These are phyloP conservation scores for Phytopythium delawarense DNA, from an alignment of 352 stramenopile species.

Conservation along the genomic window DNA sequence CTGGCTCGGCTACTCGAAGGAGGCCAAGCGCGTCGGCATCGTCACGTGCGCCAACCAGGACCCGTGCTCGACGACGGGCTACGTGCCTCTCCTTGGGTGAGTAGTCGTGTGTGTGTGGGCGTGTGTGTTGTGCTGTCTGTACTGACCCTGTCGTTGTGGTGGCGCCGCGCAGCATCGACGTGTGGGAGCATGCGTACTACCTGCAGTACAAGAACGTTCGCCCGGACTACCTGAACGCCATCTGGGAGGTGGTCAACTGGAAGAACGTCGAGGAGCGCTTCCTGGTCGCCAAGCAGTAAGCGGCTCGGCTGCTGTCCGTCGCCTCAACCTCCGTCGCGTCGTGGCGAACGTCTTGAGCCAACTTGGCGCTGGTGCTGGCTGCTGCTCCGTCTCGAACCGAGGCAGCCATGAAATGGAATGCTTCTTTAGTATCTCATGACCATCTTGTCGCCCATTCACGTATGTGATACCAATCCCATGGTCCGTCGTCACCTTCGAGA, in stretches of 20 bases:
- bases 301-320: not conserved
- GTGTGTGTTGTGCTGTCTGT: not conserved
- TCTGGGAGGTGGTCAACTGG: conserved; percentile 96
- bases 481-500: not conserved
- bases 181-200: conserved; percentile 98
- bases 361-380: not conserved
- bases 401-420: not conserved
- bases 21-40: conserved; percentile 84
- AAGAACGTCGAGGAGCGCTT: conserved; percentile 86
- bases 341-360: not conserved
- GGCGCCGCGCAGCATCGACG: conserved; percentile 86
- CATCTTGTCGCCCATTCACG: not conserved
- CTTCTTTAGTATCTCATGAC: not conserved
- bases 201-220: conserved; percentile 96
- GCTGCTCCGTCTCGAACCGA: not conserved
- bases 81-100: conserved; percentile 93
- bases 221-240: conserved; percentile 92
- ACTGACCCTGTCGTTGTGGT: not conserved
- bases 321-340: not conserved
- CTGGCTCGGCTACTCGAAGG: conserved; percentile 94
- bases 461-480: not conserved
- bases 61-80: conserved; percentile 92
- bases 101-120: conserved; percentile 1
- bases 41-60: conserved; percentile 95
- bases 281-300: conserved; percentile 67